phyloP scores from a whole-genome alignment of 352 stramenopile species.

The Pythium plurisporium region DNA sequence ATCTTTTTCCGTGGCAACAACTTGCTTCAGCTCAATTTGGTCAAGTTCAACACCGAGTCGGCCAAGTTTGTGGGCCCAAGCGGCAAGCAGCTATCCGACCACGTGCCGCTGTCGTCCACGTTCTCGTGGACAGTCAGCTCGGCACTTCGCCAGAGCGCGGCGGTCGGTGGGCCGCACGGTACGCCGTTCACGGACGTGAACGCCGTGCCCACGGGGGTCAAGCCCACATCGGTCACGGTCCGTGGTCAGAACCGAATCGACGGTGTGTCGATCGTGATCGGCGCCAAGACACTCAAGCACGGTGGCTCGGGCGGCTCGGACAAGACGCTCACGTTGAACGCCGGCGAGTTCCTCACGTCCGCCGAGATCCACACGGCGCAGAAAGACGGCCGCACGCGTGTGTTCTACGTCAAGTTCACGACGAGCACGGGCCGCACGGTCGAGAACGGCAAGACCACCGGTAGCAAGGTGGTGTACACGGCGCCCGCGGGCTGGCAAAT shows the following conservation, averaged over 20 bases:
- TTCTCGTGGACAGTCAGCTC: conserved; percentile 35
- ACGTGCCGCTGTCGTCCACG: conserved; percentile 38
- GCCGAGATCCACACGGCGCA: conserved; percentile 47
- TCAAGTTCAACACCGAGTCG: conserved; percentile 41
- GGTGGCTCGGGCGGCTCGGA: conserved; percentile 33
- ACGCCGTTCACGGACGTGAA: conserved; percentile 34
- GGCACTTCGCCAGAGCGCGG: conserved; percentile 29
- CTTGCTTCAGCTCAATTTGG: conserved; percentile 23
- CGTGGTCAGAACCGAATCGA: conserved; percentile 32
- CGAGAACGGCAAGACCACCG: conserved; percentile 28
- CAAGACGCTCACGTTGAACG: conserved; percentile 31
- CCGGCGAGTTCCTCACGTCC: conserved; percentile 38
- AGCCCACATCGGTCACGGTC: conserved; percentile 32
- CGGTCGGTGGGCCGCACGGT: conserved; percentile 36
- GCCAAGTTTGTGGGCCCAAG: conserved; percentile 28
- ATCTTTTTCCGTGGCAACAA: conserved; percentile 48
- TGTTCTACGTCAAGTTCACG: conserved; percentile 42
- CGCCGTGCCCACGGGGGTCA: conserved; percentile 21
- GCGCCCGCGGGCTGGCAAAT: conserved; percentile 40
- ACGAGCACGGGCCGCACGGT: conserved; percentile 34
- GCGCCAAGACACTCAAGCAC: conserved; percentile 25
- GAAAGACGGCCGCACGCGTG: conserved; percentile 30
- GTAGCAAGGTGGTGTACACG: conserved; percentile 22
- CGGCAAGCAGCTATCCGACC: conserved; percentile 38
- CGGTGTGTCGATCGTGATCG: conserved; percentile 31